These are phyloP conservation scores for Coniochaeta hoffmannii DNA, from an alignment of 2,329 filamentous ascomycete species.

Conservation along the genomic window DNA sequence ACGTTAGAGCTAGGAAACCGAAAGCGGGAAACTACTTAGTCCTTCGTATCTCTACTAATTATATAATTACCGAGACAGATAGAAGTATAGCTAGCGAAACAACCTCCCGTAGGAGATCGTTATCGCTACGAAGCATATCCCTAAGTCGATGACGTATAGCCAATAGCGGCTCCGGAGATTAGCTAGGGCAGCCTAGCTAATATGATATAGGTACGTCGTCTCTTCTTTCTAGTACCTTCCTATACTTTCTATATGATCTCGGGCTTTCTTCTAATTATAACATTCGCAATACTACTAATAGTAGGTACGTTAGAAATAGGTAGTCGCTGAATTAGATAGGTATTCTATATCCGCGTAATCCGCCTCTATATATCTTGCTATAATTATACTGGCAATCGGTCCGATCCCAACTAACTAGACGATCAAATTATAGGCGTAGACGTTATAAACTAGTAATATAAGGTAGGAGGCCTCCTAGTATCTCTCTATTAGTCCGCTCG, in stretches of 20 bases:
- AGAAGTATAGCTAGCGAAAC: conserved; percentile 6
- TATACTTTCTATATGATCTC: not conserved
- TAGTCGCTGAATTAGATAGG: too few relatives aligned
- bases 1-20: not conserved
- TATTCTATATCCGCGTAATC: too few relatives aligned
- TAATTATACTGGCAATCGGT: too few relatives aligned
- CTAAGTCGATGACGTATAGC: conserved; percentile 6
- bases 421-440: too few relatives aligned
- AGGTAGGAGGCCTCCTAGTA: too few relatives aligned
- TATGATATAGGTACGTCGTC: not conserved
- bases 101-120: conserved; percentile 6
- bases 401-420: too few relatives aligned
- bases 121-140: conserved; percentile 2
- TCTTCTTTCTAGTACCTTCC: not conserved
- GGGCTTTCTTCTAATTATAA: not conserved
- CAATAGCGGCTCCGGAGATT: conserved; percentile 6
- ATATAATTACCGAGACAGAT: conserved; percentile 6
- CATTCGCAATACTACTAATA: not conserved
- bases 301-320: too few relatives aligned
- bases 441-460: too few relatives aligned
- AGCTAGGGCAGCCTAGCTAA: conserved; percentile 8
- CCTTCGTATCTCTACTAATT: conserved; percentile 10
- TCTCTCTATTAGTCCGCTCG: not conserved
- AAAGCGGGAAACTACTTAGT: conserved; percentile 7
- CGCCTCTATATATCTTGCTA: too few relatives aligned